A percentile compares a stretch with the other conserved stretches of the same genome.
Evolutionary conservation across 2,329 filamentous ascomycete species (phyloP).

Genomic region (Aspergillus sojae): DNA sequence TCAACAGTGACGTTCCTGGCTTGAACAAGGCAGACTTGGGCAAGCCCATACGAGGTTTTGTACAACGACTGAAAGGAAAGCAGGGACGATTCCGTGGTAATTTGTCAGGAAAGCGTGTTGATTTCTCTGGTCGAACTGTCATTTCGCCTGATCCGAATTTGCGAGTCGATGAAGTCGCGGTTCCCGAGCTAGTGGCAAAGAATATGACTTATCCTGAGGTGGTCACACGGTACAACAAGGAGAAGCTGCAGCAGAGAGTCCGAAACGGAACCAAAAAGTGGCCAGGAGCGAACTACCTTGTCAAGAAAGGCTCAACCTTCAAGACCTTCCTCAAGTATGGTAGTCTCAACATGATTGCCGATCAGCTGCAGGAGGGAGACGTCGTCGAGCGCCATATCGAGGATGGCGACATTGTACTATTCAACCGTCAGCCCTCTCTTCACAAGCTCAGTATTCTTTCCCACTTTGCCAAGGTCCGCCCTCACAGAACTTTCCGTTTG

Average conservation of each 20-base stretch:
- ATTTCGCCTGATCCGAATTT: conserved; percentile 97
- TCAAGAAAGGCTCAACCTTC: conserved; percentile 70
- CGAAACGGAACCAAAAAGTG: conserved; percentile 75
- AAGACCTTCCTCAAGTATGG: conserved; percentile 77
- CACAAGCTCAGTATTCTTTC: conserved; percentile 99
- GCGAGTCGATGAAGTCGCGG: conserved; percentile 88
- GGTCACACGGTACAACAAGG: conserved; percentile 81
- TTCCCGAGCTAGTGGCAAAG: conserved; percentile 88
- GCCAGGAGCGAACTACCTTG: conserved; percentile 83
- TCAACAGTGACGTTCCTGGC: conserved; percentile 94
- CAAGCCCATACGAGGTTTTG: conserved; percentile 89
- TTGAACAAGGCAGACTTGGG: conserved; percentile 85
- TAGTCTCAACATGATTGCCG: conserved; percentile 70
- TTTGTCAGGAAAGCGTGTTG: conserved; percentile 94
- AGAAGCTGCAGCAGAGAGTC: conserved; percentile 75
- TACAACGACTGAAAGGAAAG: conserved; percentile 93
- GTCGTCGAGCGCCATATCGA: conserved; percentile 92
- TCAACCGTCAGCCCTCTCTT: conserved; percentile 95
- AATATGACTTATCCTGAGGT: conserved; percentile 94
- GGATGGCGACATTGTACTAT: conserved; percentile 92
- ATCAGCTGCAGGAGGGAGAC: conserved; percentile 77
- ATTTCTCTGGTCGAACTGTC: conserved; percentile 96
- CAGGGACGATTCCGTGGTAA: conserved; percentile 97
- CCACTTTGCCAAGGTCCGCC: conserved; percentile 88
- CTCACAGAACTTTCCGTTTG: conserved; percentile 92